Conservation (phyloP, 225 moss, liverwort and hornwort species). For the Sphagnum contortum region DNA sequence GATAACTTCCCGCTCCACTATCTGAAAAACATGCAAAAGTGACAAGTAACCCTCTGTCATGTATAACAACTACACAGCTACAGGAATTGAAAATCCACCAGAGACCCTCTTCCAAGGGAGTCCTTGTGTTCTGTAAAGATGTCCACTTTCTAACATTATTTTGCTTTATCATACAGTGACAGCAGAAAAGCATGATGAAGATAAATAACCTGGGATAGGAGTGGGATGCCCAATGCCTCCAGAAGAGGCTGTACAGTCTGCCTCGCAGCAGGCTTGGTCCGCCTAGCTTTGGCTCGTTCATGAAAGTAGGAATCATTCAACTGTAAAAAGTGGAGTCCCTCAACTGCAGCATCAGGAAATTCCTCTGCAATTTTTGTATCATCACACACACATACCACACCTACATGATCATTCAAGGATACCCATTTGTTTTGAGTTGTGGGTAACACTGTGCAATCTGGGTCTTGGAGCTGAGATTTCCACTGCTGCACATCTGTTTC, state of each 20-base stretch:
- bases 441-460: slow-evolving; percentile 62
- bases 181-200: too few species aligned
- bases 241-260: slow-evolving; percentile 53
- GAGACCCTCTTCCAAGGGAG: too few species aligned
- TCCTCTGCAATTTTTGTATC: slow-evolving; percentile 59
- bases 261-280: slow-evolving; percentile 18
- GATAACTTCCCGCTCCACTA: slow-evolving; percentile 65
- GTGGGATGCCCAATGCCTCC: slow-evolving; percentile 52
- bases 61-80: too few species aligned
- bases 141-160: too few species aligned
- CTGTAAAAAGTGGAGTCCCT: slow-evolving; percentile 52
- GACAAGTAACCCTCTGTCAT: too few species aligned
- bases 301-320: slow-evolving; percentile 26
- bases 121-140: too few species aligned
- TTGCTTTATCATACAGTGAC: too few species aligned
- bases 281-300: slow-evolving; percentile 14
- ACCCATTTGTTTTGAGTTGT: slow-evolving; percentile 72
- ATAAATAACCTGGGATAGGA: slow-evolving; percentile 60
- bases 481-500: slow-evolving; percentile 50
- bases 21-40: slow-evolving; percentile 21
- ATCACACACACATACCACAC: slow-evolving; percentile 76
- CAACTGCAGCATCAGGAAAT: slow-evolving; percentile 35
- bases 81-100: too few species aligned
- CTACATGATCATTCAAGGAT: slow-evolving; percentile 34
- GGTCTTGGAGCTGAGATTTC: slow-evolving; percentile 57